These are phyloP conservation scores for Didymella segeticola DNA, from an alignment of 2,329 filamentous ascomycete species.

Conservation along the genomic window DNA sequence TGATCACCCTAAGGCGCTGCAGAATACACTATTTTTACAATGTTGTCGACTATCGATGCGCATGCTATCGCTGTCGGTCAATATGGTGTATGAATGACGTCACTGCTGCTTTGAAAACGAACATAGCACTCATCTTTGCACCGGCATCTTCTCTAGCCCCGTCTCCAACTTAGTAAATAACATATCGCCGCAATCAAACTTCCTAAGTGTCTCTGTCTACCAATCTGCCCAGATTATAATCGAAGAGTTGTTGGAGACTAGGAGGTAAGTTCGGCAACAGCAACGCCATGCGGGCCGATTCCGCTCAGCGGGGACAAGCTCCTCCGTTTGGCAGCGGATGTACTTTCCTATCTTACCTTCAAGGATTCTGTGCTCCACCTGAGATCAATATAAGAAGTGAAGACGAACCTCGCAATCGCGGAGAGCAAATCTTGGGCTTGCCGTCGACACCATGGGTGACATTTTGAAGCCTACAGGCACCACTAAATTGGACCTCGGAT, in stretches of 20 bases:
- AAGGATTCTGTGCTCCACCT: background rate
- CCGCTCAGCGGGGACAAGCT: constrained; percentile 3
- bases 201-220: background rate
- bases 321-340: background rate
- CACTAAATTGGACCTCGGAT: constrained; percentile 6
- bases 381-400: background rate
- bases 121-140: background rate
- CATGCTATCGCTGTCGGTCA: background rate
- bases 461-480: constrained; percentile 4
- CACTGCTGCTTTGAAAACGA: background rate
- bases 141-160: background rate
- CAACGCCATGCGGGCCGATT: background rate
- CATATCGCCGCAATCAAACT: background rate
- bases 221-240: background rate
- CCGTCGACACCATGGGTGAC: background rate
- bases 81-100: background rate
- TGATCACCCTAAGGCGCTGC: no score
- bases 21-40: background rate
- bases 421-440: background rate
- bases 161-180: no score
- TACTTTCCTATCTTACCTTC: constrained; percentile 2
- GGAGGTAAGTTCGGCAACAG: constrained; percentile 1
- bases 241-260: background rate
- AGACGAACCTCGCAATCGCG: background rate
- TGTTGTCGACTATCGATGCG: background rate